Evolutionary conservation across 495 filamentous ascomycete species (phyloP), one percentile per base, ranked within the genome.

Genomic region (Penicillium dipodomyicola): DNA sequence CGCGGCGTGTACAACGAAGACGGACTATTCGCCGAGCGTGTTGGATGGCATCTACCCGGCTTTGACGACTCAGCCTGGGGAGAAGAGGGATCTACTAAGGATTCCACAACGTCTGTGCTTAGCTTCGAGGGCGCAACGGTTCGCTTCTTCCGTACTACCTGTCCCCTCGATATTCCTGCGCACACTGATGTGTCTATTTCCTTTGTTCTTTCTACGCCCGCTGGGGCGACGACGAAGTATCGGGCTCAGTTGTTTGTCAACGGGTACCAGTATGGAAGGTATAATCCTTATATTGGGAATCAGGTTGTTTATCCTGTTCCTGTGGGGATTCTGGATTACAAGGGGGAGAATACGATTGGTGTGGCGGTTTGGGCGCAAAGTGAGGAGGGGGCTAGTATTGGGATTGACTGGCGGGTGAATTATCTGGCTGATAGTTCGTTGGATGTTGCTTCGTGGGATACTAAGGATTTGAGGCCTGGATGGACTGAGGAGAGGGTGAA

Each of bases 1-100:
- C 83, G 87, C 52, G 87, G 89, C 29, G 86, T 83, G n/a, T 67
- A 87, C 58, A 92, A 91, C 60, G 89, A 91, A 72, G 87, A 87
- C 47, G 87, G 83, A 0, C 65, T 89, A 17, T 85, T 72, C 58
- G 80, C 78, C n/a, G 89, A 90, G 61, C 76, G 88, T 6, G 76
- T 85, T 43, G 87, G 87, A 11, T 87, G 75, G 66, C 84, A 88
- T 60, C 77, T 87, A 5, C 87, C 87, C 1, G 72, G 75, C 7
- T 80, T 81, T 47, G 82, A 86, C 42, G 77, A 64, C 25, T 59
- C 61, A 25, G 56, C 52, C 17, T 87, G 82, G 77, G 5, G 40
- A 9, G 55, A 27, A 75, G 6, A 52, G n/a, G 58, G 22, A 11
- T 27, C 47, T 2, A 48, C n/a, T 17, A 7, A 15, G 14, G 14